Evolutionary conservation across 2,329 filamentous ascomycete genomes (phyloP), one percentile per base, ranked within the genome.

Genomic region (Phialemoniopsis sp.): DNA sequence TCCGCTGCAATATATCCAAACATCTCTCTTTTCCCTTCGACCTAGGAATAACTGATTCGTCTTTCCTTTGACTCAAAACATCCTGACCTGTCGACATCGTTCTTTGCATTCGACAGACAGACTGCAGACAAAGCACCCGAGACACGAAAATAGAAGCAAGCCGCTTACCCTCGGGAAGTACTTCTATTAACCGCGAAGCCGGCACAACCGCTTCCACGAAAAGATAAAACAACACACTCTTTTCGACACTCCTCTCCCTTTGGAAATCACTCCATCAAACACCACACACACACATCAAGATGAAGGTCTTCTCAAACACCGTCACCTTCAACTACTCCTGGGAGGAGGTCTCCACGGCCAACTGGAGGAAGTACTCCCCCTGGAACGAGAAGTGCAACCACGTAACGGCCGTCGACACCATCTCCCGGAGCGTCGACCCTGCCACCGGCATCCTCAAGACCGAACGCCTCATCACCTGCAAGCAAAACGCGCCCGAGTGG

Each of bases 361-460:
- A 98, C 76, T 98, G 93, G 93, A 85, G 83, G 53, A 98, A 98
- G 66, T 98, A 98, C 69, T 94, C 89, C 57, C 91, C 91, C 15
- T 97, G 93, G 91, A 98, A 98, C 72, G 87, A 96, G 64, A 93
- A 95, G 69, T 90, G 87, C n/a, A 88, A 89, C 31, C 93, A 98
- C 65, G 93, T 98, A 50, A 82, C 94, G 50, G 90, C 89, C 50
- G 93, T 97, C 56, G 93, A 98, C 69, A 97, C 91, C 13, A 67
- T 98, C 54, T 85, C 82, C 38, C 87, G 93, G 34, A 50, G 51
- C 36, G 70, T 81, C 60, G 74, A 80, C 53, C 59, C 70, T 3
- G 59, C 58, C 16, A 80, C 77, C 12, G 77, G 77, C 49, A 76
- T 81, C 54, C 72, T 81, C 42, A 73, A 75, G 46, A 80, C 76